Conservation (phyloP, 192 early-diverging fungal genomes). For the Entomortierella lignicola region DNA sequence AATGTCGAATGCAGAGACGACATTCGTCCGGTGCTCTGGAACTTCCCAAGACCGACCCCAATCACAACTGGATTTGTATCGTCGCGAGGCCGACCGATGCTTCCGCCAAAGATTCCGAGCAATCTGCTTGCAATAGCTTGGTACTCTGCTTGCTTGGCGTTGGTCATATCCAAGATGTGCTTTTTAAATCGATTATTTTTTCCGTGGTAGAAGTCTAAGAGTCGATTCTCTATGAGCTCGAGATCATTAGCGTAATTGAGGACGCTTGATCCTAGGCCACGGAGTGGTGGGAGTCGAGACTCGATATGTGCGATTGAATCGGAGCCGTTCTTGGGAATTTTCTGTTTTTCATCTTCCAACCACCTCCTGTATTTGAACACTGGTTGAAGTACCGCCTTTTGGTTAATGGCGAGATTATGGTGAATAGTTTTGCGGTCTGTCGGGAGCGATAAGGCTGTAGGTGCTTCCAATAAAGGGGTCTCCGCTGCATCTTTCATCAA, state of each 20-base stretch:
- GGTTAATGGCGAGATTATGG: slow-evolving; percentile 14
- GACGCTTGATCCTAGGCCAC: slow-evolving; percentile 1
- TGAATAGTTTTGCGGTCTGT: background rate
- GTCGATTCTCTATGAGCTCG: background rate
- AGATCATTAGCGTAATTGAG: slow-evolving; percentile 1
- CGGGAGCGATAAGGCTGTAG: background rate
- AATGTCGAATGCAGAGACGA: no score
- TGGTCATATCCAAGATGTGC: slow-evolving; percentile 8
- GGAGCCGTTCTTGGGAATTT: background rate
- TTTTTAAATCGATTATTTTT: slow-evolving; percentile 5
- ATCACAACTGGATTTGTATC: slow-evolving; percentile 17
- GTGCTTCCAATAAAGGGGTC: background rate
- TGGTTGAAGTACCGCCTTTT: slow-evolving; percentile 20
- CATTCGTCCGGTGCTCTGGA: background rate
- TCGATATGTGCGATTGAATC: slow-evolving; percentile 11
- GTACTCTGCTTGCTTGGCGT: slow-evolving; percentile 16
- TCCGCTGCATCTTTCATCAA: background rate
- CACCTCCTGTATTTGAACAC: slow-evolving; percentile 5
- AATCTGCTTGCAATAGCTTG: slow-evolving; percentile 15
- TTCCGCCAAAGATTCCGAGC: slow-evolving; percentile 14
- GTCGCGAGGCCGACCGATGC: background rate
- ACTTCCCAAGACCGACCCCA: slow-evolving; percentile 12
- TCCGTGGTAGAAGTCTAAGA: slow-evolving; percentile 12
- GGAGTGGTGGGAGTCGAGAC: slow-evolving; percentile 20
- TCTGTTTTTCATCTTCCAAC: slow-evolving; percentile 12